Percentiles rank a stretch among this genome's conserved stretches.
phyloP scores from a whole-genome alignment of 2,329 filamentous ascomycete genomes.

The Pseudopithomyces chartarum region DNA sequence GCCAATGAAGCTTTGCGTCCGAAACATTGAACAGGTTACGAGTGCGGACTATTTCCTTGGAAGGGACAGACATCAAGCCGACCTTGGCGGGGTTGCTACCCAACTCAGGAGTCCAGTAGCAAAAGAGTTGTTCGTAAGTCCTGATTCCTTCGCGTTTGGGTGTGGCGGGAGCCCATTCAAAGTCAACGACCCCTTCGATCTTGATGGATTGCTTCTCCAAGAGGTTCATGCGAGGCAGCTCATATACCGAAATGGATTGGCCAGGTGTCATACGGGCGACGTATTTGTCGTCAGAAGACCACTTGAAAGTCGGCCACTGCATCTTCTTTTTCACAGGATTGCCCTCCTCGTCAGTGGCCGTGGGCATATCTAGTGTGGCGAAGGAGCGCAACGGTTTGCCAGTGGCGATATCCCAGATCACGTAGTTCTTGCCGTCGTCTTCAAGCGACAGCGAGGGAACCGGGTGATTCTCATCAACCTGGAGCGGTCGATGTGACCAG shows the following conservation, averaged over 20 bases:
- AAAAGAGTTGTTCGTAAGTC: slow-evolving; percentile 92
- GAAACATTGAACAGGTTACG: slow-evolving; percentile 98
- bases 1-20: slow-evolving; percentile 98
- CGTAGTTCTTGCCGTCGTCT: slow-evolving; percentile 98
- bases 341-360: slow-evolving; percentile 65
- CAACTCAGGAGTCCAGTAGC: slow-evolving; percentile 98
- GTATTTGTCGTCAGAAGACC: slow-evolving; percentile 97
- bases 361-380: slow-evolving; percentile 81
- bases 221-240: slow-evolving; percentile 85
- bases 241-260: slow-evolving; percentile 88
- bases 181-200: slow-evolving; percentile 95
- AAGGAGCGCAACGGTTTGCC: slow-evolving; percentile 91
- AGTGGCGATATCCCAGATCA: slow-evolving; percentile 96
- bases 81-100: slow-evolving; percentile 98
- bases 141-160: slow-evolving; percentile 84
- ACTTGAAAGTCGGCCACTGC: slow-evolving; percentile 99
- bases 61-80: slow-evolving; percentile 92
- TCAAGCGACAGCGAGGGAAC: slow-evolving; percentile 75
- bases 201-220: slow-evolving; percentile 92
- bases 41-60: slow-evolving; percentile 90
- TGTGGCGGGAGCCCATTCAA: slow-evolving; percentile 92
- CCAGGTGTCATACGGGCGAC: slow-evolving; percentile 89
- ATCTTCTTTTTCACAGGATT: slow-evolving; percentile 84
- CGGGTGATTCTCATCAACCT: slow-evolving; percentile 86
- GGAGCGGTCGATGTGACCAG: slow-evolving; percentile 93